Evolutionary conservation across 2,329 filamentous ascomycete genomes (phyloP).

Genomic region (Colletotrichum coccodes): DNA sequence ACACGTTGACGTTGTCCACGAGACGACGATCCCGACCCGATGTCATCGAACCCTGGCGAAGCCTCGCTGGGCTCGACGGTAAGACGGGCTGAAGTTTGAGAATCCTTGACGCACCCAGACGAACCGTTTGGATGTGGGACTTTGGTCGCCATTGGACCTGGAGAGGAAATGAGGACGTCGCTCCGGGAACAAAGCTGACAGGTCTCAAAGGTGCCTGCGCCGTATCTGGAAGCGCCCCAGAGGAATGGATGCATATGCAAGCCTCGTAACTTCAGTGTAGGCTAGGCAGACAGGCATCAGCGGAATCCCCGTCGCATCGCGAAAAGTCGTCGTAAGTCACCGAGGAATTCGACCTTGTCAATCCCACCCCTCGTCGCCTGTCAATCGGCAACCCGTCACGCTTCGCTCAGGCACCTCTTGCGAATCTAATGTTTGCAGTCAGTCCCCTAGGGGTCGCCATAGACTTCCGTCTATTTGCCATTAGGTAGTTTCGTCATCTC

Average conservation of each 20-base stretch:
- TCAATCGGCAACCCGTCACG: not conserved
- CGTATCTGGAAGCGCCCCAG: not conserved
- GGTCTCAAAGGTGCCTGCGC: not conserved
- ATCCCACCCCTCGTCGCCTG: not conserved
- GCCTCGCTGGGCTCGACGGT: not conserved
- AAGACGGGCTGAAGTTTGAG: not conserved
- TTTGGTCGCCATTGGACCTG: not conserved
- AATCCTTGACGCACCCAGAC: not conserved
- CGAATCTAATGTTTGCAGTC: not conserved
- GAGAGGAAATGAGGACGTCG: not conserved
- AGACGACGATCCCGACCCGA: not conserved
- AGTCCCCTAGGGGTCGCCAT: not conserved
- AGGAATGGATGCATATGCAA: not conserved
- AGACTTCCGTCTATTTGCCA: constrained; percentile 22
- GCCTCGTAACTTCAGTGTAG: not conserved
- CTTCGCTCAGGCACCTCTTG: not conserved
- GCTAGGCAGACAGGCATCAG: not conserved
- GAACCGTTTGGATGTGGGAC: not conserved
- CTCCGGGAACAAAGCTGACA: not conserved
- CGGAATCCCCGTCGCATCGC: not conserved
- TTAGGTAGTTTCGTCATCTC: constrained; percentile 29
- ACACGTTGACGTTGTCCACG: not conserved
- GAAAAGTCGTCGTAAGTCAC: not conserved
- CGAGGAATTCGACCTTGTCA: not conserved
- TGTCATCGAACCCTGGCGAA: not conserved